These are phyloP conservation scores for Psophocarpus tetragonolobus DNA, from an alignment of 306 rosid species.

Conservation along the genomic window DNA sequence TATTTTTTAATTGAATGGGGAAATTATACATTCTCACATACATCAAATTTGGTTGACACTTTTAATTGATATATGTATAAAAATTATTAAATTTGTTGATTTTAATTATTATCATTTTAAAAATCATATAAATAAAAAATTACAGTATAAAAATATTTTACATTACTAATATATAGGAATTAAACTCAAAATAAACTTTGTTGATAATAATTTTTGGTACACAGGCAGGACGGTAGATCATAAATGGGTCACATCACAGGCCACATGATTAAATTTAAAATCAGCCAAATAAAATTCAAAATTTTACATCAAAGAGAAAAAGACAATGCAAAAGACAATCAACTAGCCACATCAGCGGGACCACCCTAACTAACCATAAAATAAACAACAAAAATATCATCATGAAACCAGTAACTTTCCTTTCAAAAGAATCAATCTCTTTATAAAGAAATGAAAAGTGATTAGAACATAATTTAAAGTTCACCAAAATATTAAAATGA, in stretches of 20 bases:
- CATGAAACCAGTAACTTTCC: constrained; percentile 13
- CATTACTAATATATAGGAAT: too few species aligned
- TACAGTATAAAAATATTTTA: too few species aligned
- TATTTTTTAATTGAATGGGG: too few species aligned
- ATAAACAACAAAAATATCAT: background rate
- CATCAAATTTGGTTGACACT: background rate
- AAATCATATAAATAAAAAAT: too few species aligned
- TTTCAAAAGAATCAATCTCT: constrained; percentile 29
- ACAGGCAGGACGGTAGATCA: background rate
- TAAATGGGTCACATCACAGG: background rate
- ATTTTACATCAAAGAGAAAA: background rate
- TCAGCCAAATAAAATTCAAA: background rate
- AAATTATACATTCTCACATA: background rate
- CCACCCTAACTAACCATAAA: constrained; percentile 14
- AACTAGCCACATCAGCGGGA: constrained; percentile 24
- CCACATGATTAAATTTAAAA: background rate
- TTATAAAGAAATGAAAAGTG: constrained; percentile 3
- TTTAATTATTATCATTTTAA: too few species aligned
- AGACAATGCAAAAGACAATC: background rate
- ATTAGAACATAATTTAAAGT: background rate
- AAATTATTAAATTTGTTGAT: too few species aligned
- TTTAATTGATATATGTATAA: too few species aligned
- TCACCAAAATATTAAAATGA: background rate
- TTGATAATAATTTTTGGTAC: too few species aligned
- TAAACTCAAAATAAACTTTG: too few species aligned